phyloP scores from a whole-genome alignment of 73 alveolate genomes.

The Symbiodinium natans region DNA sequence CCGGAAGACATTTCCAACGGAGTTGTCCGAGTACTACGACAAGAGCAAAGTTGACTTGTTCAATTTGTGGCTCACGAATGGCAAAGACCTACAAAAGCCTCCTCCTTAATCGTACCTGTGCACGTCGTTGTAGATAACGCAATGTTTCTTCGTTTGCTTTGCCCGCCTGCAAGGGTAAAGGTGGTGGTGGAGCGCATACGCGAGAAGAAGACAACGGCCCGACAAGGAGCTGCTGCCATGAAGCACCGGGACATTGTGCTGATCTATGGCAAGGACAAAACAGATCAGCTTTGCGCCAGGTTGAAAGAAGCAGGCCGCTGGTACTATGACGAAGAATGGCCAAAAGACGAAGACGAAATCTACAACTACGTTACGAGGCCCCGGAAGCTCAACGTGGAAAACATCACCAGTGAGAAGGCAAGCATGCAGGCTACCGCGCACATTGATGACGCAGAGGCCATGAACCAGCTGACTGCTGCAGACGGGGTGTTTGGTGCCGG shows the following conservation, averaged over 20 bases:
- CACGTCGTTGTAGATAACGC: too few species aligned
- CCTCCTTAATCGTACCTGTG: too few species aligned
- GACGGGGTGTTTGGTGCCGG: too few species aligned
- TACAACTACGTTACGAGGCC: not conserved
- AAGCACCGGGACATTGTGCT: not conserved
- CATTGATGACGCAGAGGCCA: not conserved
- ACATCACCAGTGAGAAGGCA: not conserved
- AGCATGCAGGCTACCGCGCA: not conserved
- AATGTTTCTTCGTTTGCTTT: too few species aligned
- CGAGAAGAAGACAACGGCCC: not conserved
- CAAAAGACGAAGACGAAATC: not conserved
- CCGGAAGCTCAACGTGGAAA: not conserved
- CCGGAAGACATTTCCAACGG: conserved; percentile 1
- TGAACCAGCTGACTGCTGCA: not conserved
- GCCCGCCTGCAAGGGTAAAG: too few species aligned
- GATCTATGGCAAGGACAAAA: not conserved
- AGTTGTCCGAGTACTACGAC: not conserved
- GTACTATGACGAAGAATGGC: conserved; percentile 42
- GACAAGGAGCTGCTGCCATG: not conserved
- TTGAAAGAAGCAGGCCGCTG: not conserved
- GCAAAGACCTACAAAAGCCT: not conserved
- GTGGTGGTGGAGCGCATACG: not conserved
- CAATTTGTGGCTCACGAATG: conserved; percentile 46
- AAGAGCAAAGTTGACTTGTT: not conserved
- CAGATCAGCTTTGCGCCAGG: not conserved